Conservation (phyloP, 805 yeast species). For the Schwanniomyces vanrijiae region DNA sequence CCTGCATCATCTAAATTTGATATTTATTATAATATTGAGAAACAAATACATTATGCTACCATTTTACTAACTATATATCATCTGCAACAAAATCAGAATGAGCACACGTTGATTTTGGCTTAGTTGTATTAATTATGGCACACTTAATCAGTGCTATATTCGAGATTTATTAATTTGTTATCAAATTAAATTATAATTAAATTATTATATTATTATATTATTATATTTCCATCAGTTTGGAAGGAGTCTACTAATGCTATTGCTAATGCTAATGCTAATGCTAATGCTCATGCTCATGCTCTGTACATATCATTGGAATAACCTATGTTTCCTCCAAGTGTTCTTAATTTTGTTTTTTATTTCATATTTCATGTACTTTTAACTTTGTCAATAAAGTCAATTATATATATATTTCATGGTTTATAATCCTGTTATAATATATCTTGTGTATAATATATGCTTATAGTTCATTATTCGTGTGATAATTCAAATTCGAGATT, state of each 20-base stretch:
- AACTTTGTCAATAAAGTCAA: not conserved
- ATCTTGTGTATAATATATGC: not conserved
- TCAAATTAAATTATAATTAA: not conserved
- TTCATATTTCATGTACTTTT: not conserved
- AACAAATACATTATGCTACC: not conserved
- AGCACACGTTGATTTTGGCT: not conserved
- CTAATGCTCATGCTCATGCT: too few species aligned
- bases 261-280: too few species aligned
- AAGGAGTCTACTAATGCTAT: not conserved
- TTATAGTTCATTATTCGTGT: not conserved
- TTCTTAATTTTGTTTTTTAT: not conserved
- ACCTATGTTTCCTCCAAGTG: too few species aligned
- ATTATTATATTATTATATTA: not conserved
- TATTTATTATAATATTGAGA: not conserved
- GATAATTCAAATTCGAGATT: not conserved
- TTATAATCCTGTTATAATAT: not conserved
- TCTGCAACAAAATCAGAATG: too few species aligned
- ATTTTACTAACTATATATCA: not conserved
- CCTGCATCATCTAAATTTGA: not conserved
- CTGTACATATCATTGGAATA: not conserved
- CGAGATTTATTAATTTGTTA: not conserved
- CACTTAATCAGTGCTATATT: not conserved
- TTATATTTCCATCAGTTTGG: not conserved
- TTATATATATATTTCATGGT: not conserved
- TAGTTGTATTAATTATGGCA: not conserved